Evolutionary conservation across 495 filamentous ascomycete species (phyloP).

Genomic region (Melanomma pulvis-pyrius): DNA sequence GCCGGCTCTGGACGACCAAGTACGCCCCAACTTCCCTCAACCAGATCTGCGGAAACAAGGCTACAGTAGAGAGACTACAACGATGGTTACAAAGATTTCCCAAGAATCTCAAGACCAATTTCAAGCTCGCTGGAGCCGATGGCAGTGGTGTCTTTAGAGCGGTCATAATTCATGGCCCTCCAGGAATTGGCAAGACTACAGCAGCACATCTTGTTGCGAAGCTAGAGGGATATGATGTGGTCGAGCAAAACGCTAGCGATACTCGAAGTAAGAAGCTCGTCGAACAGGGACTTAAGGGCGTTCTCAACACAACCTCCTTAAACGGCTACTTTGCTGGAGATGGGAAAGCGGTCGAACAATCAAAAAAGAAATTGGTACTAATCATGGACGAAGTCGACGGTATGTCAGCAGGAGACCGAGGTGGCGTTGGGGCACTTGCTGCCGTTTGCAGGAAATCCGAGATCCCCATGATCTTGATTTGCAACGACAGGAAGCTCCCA

Average conservation of each 20-base stretch:
- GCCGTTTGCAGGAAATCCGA: slow-evolving; percentile 92
- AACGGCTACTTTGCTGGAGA: slow-evolving; percentile 89
- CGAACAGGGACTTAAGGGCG: slow-evolving; percentile 79
- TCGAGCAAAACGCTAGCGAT: slow-evolving; percentile 96
- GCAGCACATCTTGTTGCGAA: slow-evolving; percentile 93
- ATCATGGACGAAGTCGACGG: slow-evolving; percentile 99
- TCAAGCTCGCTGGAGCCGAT: slow-evolving; percentile 79
- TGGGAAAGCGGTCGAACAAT: slow-evolving; percentile 73
- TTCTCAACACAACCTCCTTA: slow-evolving; percentile 90
- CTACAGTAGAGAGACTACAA: slow-evolving; percentile 83
- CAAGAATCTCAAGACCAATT: slow-evolving; percentile 69
- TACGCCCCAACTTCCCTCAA: slow-evolving; percentile 82
- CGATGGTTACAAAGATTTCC: slow-evolving; percentile 83
- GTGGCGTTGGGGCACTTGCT: slow-evolving; percentile 92
- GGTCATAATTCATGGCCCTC: slow-evolving; percentile 90
- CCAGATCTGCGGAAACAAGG: slow-evolving; percentile 97
- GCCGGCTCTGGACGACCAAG: slow-evolving; percentile 90
- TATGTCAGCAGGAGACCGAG: slow-evolving; percentile 96
- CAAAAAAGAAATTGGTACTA: slow-evolving; percentile 88
- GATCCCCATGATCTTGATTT: slow-evolving; percentile 94
- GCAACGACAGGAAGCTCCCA: slow-evolving; percentile 86
- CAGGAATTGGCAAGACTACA: slow-evolving; percentile 97
- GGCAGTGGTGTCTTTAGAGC: slow-evolving; percentile 77
- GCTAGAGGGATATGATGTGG: slow-evolving; percentile 86
- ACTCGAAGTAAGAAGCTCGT: slow-evolving; percentile 97